phyloP scores from a whole-genome alignment of 495 filamentous ascomycete species.

The Penicillium maclennaniae region DNA sequence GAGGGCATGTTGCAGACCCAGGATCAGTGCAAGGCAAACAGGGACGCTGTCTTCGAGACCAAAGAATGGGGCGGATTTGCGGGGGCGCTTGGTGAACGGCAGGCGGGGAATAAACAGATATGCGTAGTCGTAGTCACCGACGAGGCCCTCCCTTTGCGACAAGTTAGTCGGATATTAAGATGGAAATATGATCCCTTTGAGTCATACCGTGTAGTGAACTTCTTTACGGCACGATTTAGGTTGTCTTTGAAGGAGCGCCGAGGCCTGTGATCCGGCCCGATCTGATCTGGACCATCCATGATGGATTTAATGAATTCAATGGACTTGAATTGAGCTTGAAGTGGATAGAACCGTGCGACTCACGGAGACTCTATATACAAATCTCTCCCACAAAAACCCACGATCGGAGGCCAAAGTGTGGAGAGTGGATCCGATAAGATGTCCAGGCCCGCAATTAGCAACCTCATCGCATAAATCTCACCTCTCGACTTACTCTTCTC shows the following conservation, averaged over 20 bases:
- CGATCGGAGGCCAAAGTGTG: background rate
- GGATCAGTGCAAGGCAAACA: constrained; percentile 66
- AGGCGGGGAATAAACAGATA: constrained; percentile 74
- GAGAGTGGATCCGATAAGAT: constrained; percentile 8
- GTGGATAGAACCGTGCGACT: no score
- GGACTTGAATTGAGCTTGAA: background rate
- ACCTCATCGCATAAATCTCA: constrained; percentile 20
- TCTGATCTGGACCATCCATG: constrained; percentile 50
- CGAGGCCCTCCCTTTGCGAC: constrained; percentile 57
- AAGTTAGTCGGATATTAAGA: background rate
- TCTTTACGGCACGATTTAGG: constrained; percentile 31
- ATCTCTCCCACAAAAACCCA: background rate
- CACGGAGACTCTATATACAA: background rate
- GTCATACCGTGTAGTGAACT: constrained; percentile 50
- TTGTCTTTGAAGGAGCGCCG: constrained; percentile 38
- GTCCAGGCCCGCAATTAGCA: constrained; percentile 14
- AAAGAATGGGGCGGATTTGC: constrained; percentile 73
- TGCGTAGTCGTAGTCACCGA: constrained; percentile 85
- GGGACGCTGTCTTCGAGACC: constrained; percentile 82
- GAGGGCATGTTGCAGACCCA: constrained; percentile 68
- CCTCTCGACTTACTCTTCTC: background rate
- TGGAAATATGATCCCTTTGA: background rate
- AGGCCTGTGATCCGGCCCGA: constrained; percentile 44
- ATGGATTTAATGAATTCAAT: constrained; percentile 3
- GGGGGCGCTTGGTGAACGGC: constrained; percentile 71